Base-by-base conservation (phyloP, 1,139 yeast genomes). In the Diutina siamensis region DNA sequence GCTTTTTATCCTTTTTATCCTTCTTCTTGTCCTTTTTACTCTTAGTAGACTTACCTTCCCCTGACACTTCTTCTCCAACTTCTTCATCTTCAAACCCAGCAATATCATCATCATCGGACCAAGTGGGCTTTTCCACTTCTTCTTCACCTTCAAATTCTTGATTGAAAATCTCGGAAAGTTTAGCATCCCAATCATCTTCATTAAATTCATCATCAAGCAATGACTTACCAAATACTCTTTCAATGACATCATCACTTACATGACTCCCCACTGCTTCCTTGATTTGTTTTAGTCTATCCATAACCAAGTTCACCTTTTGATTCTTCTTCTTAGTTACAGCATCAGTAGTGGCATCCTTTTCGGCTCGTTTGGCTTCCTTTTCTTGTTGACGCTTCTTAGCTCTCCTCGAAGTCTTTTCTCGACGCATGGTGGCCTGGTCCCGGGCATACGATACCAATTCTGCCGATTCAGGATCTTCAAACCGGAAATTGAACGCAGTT, bases 401-500 rank as follows among this genome's bases (percentile, higher is more conserved):
- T 56, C 98, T 77, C 19, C 84, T 64, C 53, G 80, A 79, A 48
- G 83, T 74, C 45, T 79, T 80, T 20, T 82, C 78, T 59, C 98
- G 76, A 65, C 98, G 80, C 56, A 88, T 71, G 0, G 97, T 87
- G 25, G 94, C 95, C 60, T 88, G 96, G 52, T 75, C 84, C 74
- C 99, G 87, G 3, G 98, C 97, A 67, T 92, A 94, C n/a, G 95
- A 82, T 31, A 88, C 83, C 61, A 94, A 86, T 57, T 92, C 97
- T 0, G 92, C 86, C 9, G 96, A 76, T 53, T 79, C 80, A 13
- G 95, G 87, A 56, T 92, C 97, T 63, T 94, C 98, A 59, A 77
- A 92, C 60, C 98, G 76, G 71, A 89, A 89, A 57, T 94, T 94
- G 65, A 89, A 92, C 0, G 95, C 97, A 50, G 78, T 77, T 63